Percentiles rank a stretch among this genome's conserved stretches.
Evolutionary conservation across 768 basidiomycete species (phyloP).

Genomic region (Auriscalpium orientale): DNA sequence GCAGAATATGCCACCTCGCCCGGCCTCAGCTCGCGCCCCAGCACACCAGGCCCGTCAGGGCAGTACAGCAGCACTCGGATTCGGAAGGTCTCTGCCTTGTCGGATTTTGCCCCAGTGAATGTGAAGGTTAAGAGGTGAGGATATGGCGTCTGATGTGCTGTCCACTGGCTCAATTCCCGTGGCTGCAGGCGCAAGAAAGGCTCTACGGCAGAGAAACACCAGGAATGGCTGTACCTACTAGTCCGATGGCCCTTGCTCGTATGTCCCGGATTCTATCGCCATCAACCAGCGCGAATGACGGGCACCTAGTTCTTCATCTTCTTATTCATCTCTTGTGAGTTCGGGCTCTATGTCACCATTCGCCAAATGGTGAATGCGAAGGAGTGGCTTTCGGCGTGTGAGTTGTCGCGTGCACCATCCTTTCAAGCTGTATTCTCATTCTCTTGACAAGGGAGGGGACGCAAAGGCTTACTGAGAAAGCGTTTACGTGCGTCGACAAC

Average conservation of each 20-base stretch:
- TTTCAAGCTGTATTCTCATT: not conserved
- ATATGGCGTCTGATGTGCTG: not conserved
- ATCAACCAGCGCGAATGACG: not conserved
- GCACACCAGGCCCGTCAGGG: constrained; percentile 13
- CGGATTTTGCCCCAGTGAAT: constrained; percentile 89
- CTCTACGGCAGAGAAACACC: constrained; percentile 32
- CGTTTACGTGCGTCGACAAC: constrained; percentile 65
- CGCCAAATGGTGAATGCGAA: constrained; percentile 91
- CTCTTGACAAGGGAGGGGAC: constrained; percentile 62
- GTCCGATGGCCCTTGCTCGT: constrained; percentile 86
- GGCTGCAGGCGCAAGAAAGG: constrained; percentile 29
- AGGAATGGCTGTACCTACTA: constrained; percentile 71
- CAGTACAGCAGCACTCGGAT: constrained; percentile 38
- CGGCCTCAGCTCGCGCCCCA: constrained; percentile 20
- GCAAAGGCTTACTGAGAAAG: constrained; percentile 70
- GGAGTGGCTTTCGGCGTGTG: constrained; percentile 89
- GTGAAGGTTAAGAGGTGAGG: constrained; percentile 68
- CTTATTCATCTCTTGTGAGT: constrained; percentile 74
- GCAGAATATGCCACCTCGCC: constrained; percentile 27
- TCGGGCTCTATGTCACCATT: constrained; percentile 79
- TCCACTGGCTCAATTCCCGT: not conserved
- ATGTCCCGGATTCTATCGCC: not conserved
- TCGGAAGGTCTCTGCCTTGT: constrained; percentile 74
- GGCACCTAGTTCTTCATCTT: constrained; percentile 69
- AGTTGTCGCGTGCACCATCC: constrained; percentile 10